phyloP scores from a whole-genome alignment of 768 basidiomycete genomes.

The Rhodosporidiobolus sp. region DNA sequence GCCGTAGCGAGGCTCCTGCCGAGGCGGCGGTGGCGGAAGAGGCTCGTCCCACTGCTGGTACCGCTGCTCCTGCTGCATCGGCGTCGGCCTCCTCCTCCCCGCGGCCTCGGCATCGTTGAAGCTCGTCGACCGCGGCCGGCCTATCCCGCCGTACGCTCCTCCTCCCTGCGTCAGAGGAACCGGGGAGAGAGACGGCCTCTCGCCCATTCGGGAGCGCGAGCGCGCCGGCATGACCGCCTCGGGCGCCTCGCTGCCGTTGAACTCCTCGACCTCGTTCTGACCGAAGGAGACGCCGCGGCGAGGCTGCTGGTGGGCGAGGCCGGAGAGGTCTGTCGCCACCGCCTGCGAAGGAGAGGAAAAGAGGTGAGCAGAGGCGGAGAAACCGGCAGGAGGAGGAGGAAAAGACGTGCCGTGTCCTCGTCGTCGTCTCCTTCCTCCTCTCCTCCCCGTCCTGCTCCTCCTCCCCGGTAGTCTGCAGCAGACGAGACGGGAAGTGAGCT shows the following conservation, averaged over 20 bases:
- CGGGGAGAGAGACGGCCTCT: not conserved
- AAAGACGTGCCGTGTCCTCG: slow-evolving; percentile 15
- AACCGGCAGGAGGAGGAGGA: not conserved
- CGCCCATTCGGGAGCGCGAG: not conserved
- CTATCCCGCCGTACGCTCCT: not conserved
- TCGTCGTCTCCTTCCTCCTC: slow-evolving; percentile 3
- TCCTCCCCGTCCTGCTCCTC: not conserved
- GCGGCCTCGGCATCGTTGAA: not conserved
- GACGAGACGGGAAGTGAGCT: too few species aligned
- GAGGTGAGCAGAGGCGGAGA: not conserved
- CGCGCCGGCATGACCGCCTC: slow-evolving; percentile 17
- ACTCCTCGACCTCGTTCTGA: slow-evolving; percentile 30
- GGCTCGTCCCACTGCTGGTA: too few species aligned
- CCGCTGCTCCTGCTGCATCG: not conserved
- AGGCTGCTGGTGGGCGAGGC: not conserved
- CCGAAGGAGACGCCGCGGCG: slow-evolving; percentile 20
- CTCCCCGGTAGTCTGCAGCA: not conserved
- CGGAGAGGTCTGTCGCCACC: slow-evolving; percentile 25
- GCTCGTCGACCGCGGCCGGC: slow-evolving; percentile 4
- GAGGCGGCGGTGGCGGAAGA: too few species aligned
- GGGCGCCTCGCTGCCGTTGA: slow-evolving; percentile 29
- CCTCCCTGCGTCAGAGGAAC: not conserved
- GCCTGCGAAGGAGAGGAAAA: not conserved
- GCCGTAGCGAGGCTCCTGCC: too few species aligned
- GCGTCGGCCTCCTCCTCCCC: not conserved